Evolutionary conservation across 2,329 filamentous ascomycete species (phyloP), one percentile per base, ranked within the genome.

Genomic region (Madurella mycetomatis): DNA sequence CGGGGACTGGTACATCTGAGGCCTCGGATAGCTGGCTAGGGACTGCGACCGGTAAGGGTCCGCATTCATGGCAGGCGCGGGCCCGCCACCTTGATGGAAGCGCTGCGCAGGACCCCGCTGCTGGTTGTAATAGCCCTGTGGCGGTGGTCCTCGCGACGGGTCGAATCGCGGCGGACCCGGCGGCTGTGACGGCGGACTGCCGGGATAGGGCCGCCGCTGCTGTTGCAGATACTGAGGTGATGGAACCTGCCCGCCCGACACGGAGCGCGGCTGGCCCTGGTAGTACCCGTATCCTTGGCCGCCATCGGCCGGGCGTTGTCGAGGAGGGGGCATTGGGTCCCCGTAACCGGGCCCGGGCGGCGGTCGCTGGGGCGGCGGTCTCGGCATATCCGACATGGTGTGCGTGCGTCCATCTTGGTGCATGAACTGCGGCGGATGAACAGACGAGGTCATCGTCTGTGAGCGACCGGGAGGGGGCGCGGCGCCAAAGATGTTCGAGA

Each of bases 1-100:
- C 15, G 83, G 81, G 47, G 80, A 81, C 52, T 85, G 81, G 66
- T 90, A 89, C 71, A 87, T 83, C 57, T 84, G 83, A 37, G 88
- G 90, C 58, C 90, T 84, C 49, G 86, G 80, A 60, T 82, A 80
- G 58, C 85, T 85, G 39, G 90, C 92, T 67, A 99, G 84, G 34
- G 92, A 97, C 65, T 96, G 90, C n/a, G 94, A 95, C 55, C 94
- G 84, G 73, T 91, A 95, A 5, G 86, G 79, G 70, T 97, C 92
- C 37, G 83, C 85, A 68, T 94, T 94, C 72, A 95, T 72, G 43
- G 90, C 89, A 47, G 88, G 85, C 13, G 72, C 76, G 9, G 84
- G 79, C 17, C 81, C 80, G 64, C 80, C 80, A 54, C 78, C 76
- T 57, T 83, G 81, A 65, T 88, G 83, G 61, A 81, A 82, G 50